Conservation (phyloP, 2,329 filamentous ascomycete genomes). For the Diaporthe longicolla region DNA sequence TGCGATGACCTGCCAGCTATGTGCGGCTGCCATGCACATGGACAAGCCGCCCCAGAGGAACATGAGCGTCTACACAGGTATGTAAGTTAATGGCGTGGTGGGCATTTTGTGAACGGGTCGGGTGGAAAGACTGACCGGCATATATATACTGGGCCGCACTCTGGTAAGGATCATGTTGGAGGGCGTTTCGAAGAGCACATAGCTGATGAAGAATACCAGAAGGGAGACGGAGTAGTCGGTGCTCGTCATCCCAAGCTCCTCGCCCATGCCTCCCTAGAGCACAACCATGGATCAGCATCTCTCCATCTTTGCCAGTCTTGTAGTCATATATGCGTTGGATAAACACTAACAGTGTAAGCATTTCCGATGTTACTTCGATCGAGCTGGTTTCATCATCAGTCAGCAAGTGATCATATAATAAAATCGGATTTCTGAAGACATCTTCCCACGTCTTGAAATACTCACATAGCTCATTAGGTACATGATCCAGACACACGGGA, state of each 20-base stretch:
- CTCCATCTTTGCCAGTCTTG: not conserved
- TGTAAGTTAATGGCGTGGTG: not conserved
- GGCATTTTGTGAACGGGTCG: rapidly evolving
- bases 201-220: constrained; percentile 57
- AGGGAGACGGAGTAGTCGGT: constrained; percentile 59
- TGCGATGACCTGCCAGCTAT: constrained; percentile 47
- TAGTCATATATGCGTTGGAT: too few relatives aligned
- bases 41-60: constrained; percentile 57
- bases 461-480: constrained; percentile 60
- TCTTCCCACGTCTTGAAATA: constrained; percentile 53
- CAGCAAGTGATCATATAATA: not conserved
- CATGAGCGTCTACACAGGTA: constrained; percentile 48
- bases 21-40: constrained; percentile 56
- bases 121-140: constrained; percentile 46
- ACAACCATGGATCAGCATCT: not conserved
- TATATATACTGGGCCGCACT: constrained; percentile 56
- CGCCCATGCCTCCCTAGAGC: constrained; percentile 51
- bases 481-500: constrained; percentile 57
- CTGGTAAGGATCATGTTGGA: constrained; percentile 61
- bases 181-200: constrained; percentile 60
- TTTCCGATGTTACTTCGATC: constrained; percentile 49
- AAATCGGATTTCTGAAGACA: not conserved
- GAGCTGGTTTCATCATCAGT: constrained; percentile 4
- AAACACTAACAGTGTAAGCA: constrained; percentile 54
- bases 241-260: constrained; percentile 57